phyloP scores from a whole-genome alignment of 768 basidiomycete species.

The Pisolithus albus region DNA sequence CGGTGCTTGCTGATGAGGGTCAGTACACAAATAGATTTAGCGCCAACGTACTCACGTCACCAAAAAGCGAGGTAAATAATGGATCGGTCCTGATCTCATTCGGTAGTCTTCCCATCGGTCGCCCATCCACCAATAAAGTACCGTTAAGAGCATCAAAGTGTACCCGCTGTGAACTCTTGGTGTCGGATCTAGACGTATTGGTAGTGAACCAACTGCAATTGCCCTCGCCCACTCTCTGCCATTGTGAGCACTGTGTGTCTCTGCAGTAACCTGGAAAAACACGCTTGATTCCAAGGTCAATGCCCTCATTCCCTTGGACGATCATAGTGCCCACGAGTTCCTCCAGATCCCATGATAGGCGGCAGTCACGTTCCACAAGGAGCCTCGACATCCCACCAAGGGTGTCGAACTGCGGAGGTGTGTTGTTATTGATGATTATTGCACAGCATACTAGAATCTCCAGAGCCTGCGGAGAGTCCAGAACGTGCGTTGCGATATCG shows the following conservation, averaged over 20 bases:
- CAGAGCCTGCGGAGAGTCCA: constrained; percentile 20
- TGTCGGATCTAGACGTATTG: constrained; percentile 9
- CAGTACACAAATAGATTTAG: background rate
- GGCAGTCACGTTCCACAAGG: constrained; percentile 27
- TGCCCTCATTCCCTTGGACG: constrained; percentile 9
- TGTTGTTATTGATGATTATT: constrained; percentile 28
- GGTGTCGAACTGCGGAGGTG: constrained; percentile 7
- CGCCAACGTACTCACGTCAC: constrained; percentile 21
- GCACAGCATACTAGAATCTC: constrained; percentile 27
- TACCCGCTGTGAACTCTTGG: constrained; percentile 22
- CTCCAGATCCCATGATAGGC: constrained; percentile 27
- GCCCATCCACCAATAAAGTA: constrained; percentile 35
- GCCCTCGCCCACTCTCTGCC: constrained; percentile 15
- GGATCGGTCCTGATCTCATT: constrained; percentile 24
- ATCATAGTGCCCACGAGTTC: constrained; percentile 10
- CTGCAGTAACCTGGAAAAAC: constrained; percentile 28
- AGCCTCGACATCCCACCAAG: constrained; percentile 8
- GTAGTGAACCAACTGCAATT: constrained; percentile 26
- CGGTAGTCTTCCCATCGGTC: constrained; percentile 34
- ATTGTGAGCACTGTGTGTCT: constrained; percentile 21
- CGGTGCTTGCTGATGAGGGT: constrained; percentile 16
- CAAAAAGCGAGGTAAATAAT: constrained; percentile 32
- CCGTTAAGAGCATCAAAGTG: constrained; percentile 38
- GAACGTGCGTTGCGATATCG: background rate
- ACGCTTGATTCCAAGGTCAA: constrained; percentile 23